A percentile compares a stretch with the other conserved stretches of the same genome.
Conservation (phyloP, 805 yeast species). For the Lachancea meyersii region DNA sequence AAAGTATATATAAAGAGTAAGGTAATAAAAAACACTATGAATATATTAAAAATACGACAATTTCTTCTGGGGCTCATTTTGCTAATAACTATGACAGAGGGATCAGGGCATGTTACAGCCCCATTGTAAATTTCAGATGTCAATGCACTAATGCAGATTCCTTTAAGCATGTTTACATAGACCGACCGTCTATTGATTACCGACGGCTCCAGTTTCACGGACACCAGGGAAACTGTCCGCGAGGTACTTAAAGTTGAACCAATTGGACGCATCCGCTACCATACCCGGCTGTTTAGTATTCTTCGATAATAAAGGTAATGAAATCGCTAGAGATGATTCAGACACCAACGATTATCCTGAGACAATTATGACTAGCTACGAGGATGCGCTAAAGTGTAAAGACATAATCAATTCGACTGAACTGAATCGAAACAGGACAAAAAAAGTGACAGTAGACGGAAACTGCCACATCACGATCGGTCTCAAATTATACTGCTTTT, state of each 20-base stretch:
- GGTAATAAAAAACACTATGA: too few relatives aligned
- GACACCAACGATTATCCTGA: neutral
- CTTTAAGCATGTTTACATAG: neutral
- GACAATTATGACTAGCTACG: neutral
- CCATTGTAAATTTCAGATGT: neutral
- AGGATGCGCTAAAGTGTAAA: too few relatives aligned
- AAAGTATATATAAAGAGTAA: too few relatives aligned
- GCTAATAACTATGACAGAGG: neutral
- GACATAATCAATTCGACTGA: too few relatives aligned
- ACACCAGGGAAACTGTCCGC: neutral
- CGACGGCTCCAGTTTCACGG: neutral
- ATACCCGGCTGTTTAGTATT: neutral
- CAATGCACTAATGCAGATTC: neutral
- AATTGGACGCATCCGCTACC: neutral
- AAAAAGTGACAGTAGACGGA: too few relatives aligned
- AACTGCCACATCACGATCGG: too few relatives aligned
- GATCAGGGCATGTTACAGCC: neutral
- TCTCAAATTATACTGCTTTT: too few relatives aligned
- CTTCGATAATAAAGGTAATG: neutral
- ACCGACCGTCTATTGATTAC: neutral
- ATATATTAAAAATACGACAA: neutral
- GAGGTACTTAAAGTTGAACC: neutral
- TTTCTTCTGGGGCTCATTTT: neutral
- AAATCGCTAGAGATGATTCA: neutral
- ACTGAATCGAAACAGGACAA: too few relatives aligned